Conservation (phyloP, 2,329 filamentous ascomycete species). For the Clarireedia hainanense region DNA sequence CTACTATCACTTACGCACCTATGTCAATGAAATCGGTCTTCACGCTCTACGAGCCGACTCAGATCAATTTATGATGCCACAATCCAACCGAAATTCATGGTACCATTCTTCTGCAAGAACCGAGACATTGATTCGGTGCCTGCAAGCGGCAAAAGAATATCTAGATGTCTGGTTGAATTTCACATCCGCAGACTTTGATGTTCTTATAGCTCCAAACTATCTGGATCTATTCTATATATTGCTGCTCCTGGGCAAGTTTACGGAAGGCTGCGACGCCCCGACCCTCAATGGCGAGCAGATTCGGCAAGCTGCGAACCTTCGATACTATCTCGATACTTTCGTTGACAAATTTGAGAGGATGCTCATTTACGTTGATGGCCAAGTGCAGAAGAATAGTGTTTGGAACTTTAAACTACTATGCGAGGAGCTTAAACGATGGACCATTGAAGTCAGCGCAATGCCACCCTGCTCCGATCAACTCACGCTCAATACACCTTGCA, state of each 20-base stretch:
- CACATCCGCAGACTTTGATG: neutral
- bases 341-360: slow-evolving; percentile 5
- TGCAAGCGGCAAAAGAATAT: slow-evolving; percentile 16
- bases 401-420: neutral
- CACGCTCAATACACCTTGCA: neutral
- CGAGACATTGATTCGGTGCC: slow-evolving; percentile 14
- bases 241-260: slow-evolving; percentile 16
- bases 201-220: slow-evolving; percentile 12
- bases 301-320: slow-evolving; percentile 11
- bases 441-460: neutral
- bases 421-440: neutral
- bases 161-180: slow-evolving; percentile 15
- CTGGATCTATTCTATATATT: slow-evolving; percentile 17
- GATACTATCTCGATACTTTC: slow-evolving; percentile 16
- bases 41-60: slow-evolving; percentile 13
- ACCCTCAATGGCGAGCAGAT: slow-evolving; percentile 8
- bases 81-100: slow-evolving; percentile 11
- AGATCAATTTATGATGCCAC: neutral
- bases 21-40: slow-evolving; percentile 23
- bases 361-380: neutral
- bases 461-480: neutral
- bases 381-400: neutral
- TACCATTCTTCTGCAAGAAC: slow-evolving; percentile 16
- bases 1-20: slow-evolving; percentile 16
- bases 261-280: slow-evolving; percentile 7